Conservation (phyloP, 176 grass and related monocot genomes). For the Triticum turgidum region DNA sequence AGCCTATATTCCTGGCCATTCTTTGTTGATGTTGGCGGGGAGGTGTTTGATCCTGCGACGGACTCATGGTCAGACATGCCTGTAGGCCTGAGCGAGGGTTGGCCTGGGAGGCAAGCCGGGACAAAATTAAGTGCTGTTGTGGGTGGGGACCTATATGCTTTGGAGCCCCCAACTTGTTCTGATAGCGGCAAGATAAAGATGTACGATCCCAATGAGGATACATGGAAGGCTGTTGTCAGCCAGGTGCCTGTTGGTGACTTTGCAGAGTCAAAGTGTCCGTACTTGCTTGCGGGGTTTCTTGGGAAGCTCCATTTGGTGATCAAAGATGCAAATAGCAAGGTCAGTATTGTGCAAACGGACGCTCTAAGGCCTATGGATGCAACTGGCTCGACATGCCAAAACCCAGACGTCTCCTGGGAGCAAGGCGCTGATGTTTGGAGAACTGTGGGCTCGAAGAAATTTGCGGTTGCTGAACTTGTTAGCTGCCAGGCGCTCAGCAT, state of each 20-base stretch:
- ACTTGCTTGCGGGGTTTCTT: slow-evolving; percentile 56
- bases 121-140: slow-evolving; percentile 66
- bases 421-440: slow-evolving; percentile 56
- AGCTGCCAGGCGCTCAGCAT: slow-evolving; percentile 68
- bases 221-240: slow-evolving; percentile 57
- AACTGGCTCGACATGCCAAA: slow-evolving; percentile 25
- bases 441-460: slow-evolving; percentile 46
- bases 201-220: slow-evolving; percentile 68
- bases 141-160: slow-evolving; percentile 61
- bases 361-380: slow-evolving; percentile 10
- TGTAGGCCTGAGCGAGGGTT: slow-evolving; percentile 70
- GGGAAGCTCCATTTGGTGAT: slow-evolving; percentile 75
- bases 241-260: slow-evolving; percentile 56
- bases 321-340: slow-evolving; percentile 44
- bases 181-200: slow-evolving; percentile 65
- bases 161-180: slow-evolving; percentile 67
- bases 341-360: slow-evolving; percentile 47
- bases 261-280: slow-evolving; percentile 43
- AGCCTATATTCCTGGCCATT: slow-evolving; percentile 83
- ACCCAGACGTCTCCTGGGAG: neutral
- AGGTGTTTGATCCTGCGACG: slow-evolving; percentile 60
- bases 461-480: slow-evolving; percentile 63
- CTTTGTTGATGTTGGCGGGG: slow-evolving; percentile 74
- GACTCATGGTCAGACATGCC: slow-evolving; percentile 79
- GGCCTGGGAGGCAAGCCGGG: slow-evolving; percentile 73